A percentile compares a stretch with the other conserved stretches of the same genome.
These are phyloP conservation scores for Termitomyces titanicus DNA, from an alignment of 768 basidiomycete species.

Conservation along the genomic window DNA sequence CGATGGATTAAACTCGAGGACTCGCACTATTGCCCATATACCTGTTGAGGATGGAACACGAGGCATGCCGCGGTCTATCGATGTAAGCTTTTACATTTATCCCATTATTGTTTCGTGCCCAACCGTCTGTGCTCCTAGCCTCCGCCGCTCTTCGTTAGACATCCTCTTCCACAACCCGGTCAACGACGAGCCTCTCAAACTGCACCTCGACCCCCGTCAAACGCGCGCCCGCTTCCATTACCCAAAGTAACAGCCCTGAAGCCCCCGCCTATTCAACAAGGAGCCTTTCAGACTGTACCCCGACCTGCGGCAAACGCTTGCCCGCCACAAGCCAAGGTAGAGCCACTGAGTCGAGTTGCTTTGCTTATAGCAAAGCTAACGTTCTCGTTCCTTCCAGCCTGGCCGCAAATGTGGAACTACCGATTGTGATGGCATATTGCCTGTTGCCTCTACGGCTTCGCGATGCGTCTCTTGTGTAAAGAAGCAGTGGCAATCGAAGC, in stretches of 20 bases:
- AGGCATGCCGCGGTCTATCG: neutral
- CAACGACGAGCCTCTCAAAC: no score
- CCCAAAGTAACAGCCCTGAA: neutral
- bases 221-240: neutral
- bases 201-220: no score
- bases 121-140: neutral
- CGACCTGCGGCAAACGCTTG: no score
- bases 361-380: neutral
- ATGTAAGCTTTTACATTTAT: neutral
- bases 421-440: conserved; percentile 8
- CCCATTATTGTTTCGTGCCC: neutral
- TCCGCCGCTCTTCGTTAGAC: neutral
- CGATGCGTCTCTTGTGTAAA: conserved; percentile 15
- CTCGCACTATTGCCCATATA: no score
- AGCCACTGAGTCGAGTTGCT: neutral
- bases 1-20: neutral
- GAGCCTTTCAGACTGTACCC: neutral
- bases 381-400: neutral
- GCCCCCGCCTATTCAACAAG: neutral
- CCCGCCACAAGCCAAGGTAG: neutral
- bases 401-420: conserved; percentile 9
- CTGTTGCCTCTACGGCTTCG: neutral
- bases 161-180: neutral
- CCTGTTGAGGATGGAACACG: neutral
- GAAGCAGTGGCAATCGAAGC: conserved; percentile 13